phyloP scores from a whole-genome alignment of 2,329 filamentous ascomycete species.

The Ceratocystis eucalypticola region DNA sequence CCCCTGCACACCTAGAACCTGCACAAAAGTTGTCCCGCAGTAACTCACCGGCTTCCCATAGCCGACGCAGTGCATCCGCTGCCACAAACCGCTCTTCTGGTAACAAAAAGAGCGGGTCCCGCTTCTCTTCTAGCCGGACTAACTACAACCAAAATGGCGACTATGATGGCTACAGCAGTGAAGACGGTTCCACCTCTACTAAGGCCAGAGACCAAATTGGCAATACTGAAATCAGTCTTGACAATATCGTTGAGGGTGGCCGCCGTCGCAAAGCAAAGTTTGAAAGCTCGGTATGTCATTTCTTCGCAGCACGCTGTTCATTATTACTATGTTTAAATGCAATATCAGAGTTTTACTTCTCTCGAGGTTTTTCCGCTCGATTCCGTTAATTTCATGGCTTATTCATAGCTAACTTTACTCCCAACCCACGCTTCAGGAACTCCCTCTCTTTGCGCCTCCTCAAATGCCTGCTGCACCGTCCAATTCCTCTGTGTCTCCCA shows the following conservation, averaged over 20 bases:
- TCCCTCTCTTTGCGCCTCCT: constrained; percentile 85
- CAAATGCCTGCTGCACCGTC: constrained; percentile 90
- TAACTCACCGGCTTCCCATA: constrained; percentile 53
- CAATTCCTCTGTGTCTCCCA: constrained; percentile 91
- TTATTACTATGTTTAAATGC: neutral
- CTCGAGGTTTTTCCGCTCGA: neutral
- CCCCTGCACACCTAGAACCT: constrained; percentile 40
- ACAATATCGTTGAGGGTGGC: constrained; percentile 95
- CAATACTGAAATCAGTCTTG: constrained; percentile 92
- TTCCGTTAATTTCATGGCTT: constrained; percentile 18
- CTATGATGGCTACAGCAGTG: constrained; percentile 74
- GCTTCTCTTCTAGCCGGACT: constrained; percentile 30
- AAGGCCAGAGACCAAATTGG: constrained; percentile 73
- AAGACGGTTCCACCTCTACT: constrained; percentile 66
- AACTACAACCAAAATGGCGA: constrained; percentile 44
- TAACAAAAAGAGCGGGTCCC: constrained; percentile 55
- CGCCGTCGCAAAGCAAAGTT: constrained; percentile 88
- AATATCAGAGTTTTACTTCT: neutral
- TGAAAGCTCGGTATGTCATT: constrained; percentile 78
- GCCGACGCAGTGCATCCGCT: constrained; percentile 64
- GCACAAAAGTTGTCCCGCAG: constrained; percentile 48
- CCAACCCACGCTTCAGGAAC: constrained; percentile 48
- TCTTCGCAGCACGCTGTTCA: neutral
- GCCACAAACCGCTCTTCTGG: constrained; percentile 33
- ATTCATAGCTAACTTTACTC: constrained; percentile 24